These are phyloP conservation scores for Achaetomiella virescens DNA, from an alignment of 495 filamentous ascomycete genomes.

Conservation along the genomic window DNA sequence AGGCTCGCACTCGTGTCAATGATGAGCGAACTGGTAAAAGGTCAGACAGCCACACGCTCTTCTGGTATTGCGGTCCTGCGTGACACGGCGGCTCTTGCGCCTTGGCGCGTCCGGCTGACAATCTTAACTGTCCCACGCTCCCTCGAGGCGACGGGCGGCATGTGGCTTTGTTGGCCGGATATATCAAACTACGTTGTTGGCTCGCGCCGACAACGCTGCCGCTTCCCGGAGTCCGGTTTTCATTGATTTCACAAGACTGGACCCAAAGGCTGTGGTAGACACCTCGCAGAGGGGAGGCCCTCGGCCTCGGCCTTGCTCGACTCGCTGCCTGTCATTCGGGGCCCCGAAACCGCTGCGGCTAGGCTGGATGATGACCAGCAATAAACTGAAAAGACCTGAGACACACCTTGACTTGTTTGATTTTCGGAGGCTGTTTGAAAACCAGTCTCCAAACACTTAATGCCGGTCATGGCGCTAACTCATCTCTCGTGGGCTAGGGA, in stretches of 20 bases:
- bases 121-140: constrained; percentile 9
- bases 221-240: constrained; percentile 25
- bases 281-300: not conserved
- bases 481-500: not conserved
- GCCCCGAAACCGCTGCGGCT: constrained; percentile 32
- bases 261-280: constrained; percentile 34
- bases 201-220: constrained; percentile 16
- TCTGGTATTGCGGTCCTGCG: constrained; percentile 39
- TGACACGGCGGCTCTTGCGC: constrained; percentile 22
- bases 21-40: constrained; percentile 61
- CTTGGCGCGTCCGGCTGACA: constrained; percentile 25
- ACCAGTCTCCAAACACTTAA: not conserved
- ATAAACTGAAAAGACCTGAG: constrained; percentile 40
- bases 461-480: constrained; percentile 6
- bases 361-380: constrained; percentile 25
- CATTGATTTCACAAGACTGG: constrained; percentile 11
- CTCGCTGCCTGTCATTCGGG: constrained; percentile 12
- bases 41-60: constrained; percentile 42
- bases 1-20: constrained; percentile 32
- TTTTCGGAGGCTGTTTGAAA: constrained; percentile 11
- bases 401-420: constrained; percentile 11
- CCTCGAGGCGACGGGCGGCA: constrained; percentile 18
- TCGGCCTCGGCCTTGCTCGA: constrained; percentile 7
- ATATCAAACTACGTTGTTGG: constrained; percentile 21
- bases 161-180: constrained; percentile 13